Base-by-base conservation (phyloP, 108 stramenopile species). In the Aurantiochytrium sp. region DNA sequence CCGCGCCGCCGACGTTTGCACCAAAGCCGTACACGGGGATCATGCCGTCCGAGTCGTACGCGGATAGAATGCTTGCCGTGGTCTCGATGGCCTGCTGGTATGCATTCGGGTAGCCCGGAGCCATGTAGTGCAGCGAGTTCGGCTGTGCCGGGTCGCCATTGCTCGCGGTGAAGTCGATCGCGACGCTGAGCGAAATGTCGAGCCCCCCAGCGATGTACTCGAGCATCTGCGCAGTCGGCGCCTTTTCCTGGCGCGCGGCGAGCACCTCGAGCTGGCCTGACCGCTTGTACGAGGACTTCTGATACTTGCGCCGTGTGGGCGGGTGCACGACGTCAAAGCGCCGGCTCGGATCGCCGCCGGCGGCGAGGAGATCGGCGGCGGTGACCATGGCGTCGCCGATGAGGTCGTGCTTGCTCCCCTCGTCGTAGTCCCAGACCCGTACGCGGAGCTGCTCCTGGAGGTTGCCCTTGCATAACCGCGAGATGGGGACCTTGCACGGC, bases 1-100 rank as follows among this genome's bases (percentile, higher is more conserved):
- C 89, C 24, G 87, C 87, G 30, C 89, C 89, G 19, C 85, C 89
- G 31, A 89, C 37, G 87, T 91, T 91, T 6, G 90, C 92, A 10
- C 92, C 92, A 39, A 93, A 93, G 10, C 92, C 92, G 42, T 85
- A 92, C 0, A 91, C 90, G 48, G 87, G 87, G 45, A 91, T 91
- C 21, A 45, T 87, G 52, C 90, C 88, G 88, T 92, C 91, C 21
- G 87, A 90, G 85, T 92, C 92, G 87, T 92, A 92, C 54, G 68
- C 68, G 36, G 91, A 87, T 19, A 92, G 50, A 52, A 92, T 89
- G 68, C 54, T 41, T 21, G 89, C 88, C 48, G 91, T 88, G 15
- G 89, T 85, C 17, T 42, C 39, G 87, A 92, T 91, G 15, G 92
- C 90, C 32, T 41, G 52, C 37, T 86, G 55, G 34, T 91, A 91